Conservation (phyloP, 1,284 basidiomycete species). For the Moesziomyces parantarcticus region DNA sequence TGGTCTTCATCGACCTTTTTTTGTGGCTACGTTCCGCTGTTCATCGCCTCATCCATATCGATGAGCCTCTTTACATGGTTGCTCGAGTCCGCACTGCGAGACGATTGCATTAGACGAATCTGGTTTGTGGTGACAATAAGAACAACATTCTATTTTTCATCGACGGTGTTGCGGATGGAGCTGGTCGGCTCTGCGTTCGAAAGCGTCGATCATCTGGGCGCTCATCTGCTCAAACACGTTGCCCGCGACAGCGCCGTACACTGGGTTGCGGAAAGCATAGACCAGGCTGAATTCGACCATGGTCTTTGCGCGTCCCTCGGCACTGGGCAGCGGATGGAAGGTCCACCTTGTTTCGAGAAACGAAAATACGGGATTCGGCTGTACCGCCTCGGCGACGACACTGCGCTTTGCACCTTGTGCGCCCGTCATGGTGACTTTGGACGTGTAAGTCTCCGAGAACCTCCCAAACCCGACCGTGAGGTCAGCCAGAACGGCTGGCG, state of each 20-base stretch:
- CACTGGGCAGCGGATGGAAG: slow-evolving; percentile 44
- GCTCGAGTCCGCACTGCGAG: too few relatives aligned
- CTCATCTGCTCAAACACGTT: slow-evolving; percentile 88
- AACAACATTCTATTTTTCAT: neutral
- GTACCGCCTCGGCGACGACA: slow-evolving; percentile 40
- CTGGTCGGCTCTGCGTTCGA: slow-evolving; percentile 77
- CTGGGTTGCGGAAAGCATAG: slow-evolving; percentile 86
- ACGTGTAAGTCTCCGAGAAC: slow-evolving; percentile 87
- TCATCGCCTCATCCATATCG: neutral
- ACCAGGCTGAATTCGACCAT: slow-evolving; percentile 71
- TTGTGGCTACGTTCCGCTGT: neutral
- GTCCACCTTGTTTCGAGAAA: slow-evolving; percentile 79
- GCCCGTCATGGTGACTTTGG: slow-evolving; percentile 80
- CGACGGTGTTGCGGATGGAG: slow-evolving; percentile 13
- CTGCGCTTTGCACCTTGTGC: slow-evolving; percentile 70
- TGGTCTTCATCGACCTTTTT: neutral
- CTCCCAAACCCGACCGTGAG: slow-evolving; percentile 87
- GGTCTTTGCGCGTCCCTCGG: neutral
- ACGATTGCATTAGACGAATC: too few relatives aligned
- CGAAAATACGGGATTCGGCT: slow-evolving; percentile 80
- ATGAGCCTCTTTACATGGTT: too few relatives aligned
- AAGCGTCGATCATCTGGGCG: slow-evolving; percentile 88
- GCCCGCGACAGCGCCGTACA: slow-evolving; percentile 83
- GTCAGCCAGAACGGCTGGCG: slow-evolving; percentile 74
- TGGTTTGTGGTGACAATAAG: neutral